A percentile compares a stretch with the other conserved stretches of the same genome.
phyloP scores from a whole-genome alignment of 2,329 filamentous ascomycete genomes.

The Bretziella fagacearum region DNA sequence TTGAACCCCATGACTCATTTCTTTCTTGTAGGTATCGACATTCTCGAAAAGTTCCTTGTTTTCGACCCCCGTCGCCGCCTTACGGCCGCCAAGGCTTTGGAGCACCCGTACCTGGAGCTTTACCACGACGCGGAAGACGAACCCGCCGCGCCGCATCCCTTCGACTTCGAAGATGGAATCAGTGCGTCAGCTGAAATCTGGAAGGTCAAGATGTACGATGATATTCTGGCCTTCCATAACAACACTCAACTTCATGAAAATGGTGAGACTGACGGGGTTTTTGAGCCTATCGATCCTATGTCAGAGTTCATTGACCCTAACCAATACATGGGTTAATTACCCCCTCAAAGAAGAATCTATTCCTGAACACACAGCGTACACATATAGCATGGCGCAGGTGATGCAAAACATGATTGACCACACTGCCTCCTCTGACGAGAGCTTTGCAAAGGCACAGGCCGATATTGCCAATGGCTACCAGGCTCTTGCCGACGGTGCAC shows the following conservation, averaged over 20 bases:
- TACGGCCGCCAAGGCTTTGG: conserved; percentile 68
- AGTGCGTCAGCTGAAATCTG: conserved; percentile 97
- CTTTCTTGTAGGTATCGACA: conserved; percentile 53
- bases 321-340: conserved; percentile 12
- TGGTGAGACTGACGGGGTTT: conserved; percentile 9
- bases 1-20: neutral
- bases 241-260: conserved; percentile 27
- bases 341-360: conserved; percentile 1
- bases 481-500: neutral
- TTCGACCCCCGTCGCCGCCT: conserved; percentile 97
- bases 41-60: conserved; percentile 92
- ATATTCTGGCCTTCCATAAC: conserved; percentile 93
- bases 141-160: conserved; percentile 89
- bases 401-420: neutral
- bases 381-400: neutral
- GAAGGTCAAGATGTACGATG: conserved; percentile 98
- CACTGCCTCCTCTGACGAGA: neutral
- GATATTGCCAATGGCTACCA: neutral
- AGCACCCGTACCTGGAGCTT: conserved; percentile 83
- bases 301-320: conserved; percentile 12
- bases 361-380: conserved; percentile 1
- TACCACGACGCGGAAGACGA: conserved; percentile 98
- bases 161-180: conserved; percentile 98
- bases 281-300: conserved; percentile 6
- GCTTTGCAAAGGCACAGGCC: neutral